These are phyloP conservation scores for Leccinum aurantiacum DNA, from an alignment of 768 basidiomycete genomes.

Conservation along the genomic window DNA sequence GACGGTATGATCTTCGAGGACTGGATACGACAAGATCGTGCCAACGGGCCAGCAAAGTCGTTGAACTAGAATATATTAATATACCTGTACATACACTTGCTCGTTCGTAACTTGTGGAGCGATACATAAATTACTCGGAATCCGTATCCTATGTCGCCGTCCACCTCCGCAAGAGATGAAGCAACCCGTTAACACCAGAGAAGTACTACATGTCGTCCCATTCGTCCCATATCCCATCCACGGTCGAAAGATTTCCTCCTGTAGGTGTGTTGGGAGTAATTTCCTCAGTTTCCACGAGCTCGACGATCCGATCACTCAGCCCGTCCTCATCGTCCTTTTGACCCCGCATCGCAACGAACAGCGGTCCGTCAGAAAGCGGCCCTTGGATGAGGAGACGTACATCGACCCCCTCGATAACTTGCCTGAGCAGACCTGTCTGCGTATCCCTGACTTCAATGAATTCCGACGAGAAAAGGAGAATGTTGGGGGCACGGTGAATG, in stretches of 20 bases:
- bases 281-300: constrained; percentile 69
- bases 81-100: constrained; percentile 16
- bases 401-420: constrained; percentile 76
- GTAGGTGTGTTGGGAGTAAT: constrained; percentile 39
- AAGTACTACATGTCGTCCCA: constrained; percentile 58
- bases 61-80: not conserved
- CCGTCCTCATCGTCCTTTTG: constrained; percentile 55
- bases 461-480: constrained; percentile 71
- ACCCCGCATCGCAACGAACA: constrained; percentile 67
- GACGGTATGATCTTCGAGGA: too few relatives aligned
- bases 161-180: not conserved
- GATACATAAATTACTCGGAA: constrained; percentile 20
- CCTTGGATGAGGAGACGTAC: constrained; percentile 60
- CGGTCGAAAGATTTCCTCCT: constrained; percentile 12
- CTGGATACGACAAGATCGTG: too few relatives aligned
- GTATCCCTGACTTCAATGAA: constrained; percentile 76
- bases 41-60: too few relatives aligned
- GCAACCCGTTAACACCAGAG: not conserved
- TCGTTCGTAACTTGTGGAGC: not conserved
- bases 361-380: constrained; percentile 37
- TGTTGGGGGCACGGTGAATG: constrained; percentile 56
- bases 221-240: constrained; percentile 58
- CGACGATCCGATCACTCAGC: constrained; percentile 60
- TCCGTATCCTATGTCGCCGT: constrained; percentile 1
- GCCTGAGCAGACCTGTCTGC: constrained; percentile 66